Evolutionary conservation across 1,139 yeast species (phyloP), one percentile per base, ranked within the genome.

Genomic region (Sporopachydermia cereana): DNA sequence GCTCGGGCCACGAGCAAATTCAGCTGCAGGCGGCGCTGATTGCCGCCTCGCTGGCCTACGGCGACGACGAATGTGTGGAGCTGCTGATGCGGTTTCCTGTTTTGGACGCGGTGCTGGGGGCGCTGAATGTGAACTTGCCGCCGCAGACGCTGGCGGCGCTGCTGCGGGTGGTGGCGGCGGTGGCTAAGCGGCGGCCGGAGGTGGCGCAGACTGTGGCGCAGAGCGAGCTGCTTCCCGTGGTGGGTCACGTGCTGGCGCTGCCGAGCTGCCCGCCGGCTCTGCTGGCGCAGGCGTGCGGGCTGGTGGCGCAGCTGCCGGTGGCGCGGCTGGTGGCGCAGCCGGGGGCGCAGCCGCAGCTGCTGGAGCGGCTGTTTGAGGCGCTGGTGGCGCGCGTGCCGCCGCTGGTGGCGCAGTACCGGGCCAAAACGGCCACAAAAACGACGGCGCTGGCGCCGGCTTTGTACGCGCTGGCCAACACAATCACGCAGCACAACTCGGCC

Each of bases 31-130:
- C 63, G 4, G 54, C 57, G 18, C 49, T 59, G 9, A 52, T 61
- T 14, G 47, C 61, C 12, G 63, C 61, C 2, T 58, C 63, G 41
- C 54, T 61, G 44, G 61, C 65, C 7, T 53, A 57, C 42, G 63
- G 64, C 46, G 45, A 55, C 23, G 49, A 53, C 29, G 51, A 49
- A 14, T 52, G 53, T 4, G 50, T 60, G 5, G 48, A 47, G 24
- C 46, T 49, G 43, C 48, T 59, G 30, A 25, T 53, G 18, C 46
- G 46, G 24, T 51, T 49, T 43, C 58, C 57, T 2, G 50, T 53
- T 18, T 46, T 57, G 7, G 49, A 49, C 17, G 45, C 54, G 3
- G 48, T 59, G 4, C 41, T 56, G 18, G 24, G 45, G 5, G 41
- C 46, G 14, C 43, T 54, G 30, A 46, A 50, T 21, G 42, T 43